These are phyloP conservation scores for Hypomyces rosellus DNA, from an alignment of 2,329 filamentous ascomycete genomes.

Conservation along the genomic window DNA sequence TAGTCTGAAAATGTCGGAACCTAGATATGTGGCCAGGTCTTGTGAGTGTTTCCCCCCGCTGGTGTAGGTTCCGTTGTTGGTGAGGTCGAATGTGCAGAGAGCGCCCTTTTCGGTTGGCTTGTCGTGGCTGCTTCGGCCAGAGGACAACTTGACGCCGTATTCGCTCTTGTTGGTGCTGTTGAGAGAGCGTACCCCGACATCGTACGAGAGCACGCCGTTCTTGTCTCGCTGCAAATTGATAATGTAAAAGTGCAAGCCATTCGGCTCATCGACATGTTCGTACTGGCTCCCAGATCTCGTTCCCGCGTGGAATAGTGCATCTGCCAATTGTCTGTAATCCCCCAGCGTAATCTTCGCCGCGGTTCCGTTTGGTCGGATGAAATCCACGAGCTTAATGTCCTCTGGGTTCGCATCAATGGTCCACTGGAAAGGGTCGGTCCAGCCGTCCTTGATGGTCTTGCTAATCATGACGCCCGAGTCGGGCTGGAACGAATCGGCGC, in stretches of 20 bases:
- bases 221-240: slow-evolving; percentile 35
- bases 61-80: slow-evolving; percentile 36
- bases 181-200: slow-evolving; percentile 40
- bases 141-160: slow-evolving; percentile 30
- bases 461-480: slow-evolving; percentile 48
- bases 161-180: slow-evolving; percentile 21
- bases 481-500: slow-evolving; percentile 45
- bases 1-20: slow-evolving; percentile 43
- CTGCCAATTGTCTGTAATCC: slow-evolving; percentile 47
- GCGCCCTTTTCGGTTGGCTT: slow-evolving; percentile 28
- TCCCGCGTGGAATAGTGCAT: slow-evolving; percentile 49
- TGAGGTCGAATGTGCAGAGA: slow-evolving; percentile 41
- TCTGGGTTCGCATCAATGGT: slow-evolving; percentile 48
- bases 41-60: slow-evolving; percentile 18
- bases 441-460: slow-evolving; percentile 43
- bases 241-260: slow-evolving; percentile 45
- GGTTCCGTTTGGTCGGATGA: slow-evolving; percentile 42
- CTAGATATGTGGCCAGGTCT: slow-evolving; percentile 33
- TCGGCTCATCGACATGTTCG: slow-evolving; percentile 41
- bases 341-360: slow-evolving; percentile 41
- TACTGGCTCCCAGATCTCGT: slow-evolving; percentile 44
- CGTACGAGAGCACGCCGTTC: slow-evolving; percentile 41
- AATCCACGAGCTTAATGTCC: slow-evolving; percentile 45
- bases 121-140: slow-evolving; percentile 22
- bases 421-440: slow-evolving; percentile 44